phyloP scores from a whole-genome alignment of 1,139 yeast genomes.

The Williopsis jadinii region DNA sequence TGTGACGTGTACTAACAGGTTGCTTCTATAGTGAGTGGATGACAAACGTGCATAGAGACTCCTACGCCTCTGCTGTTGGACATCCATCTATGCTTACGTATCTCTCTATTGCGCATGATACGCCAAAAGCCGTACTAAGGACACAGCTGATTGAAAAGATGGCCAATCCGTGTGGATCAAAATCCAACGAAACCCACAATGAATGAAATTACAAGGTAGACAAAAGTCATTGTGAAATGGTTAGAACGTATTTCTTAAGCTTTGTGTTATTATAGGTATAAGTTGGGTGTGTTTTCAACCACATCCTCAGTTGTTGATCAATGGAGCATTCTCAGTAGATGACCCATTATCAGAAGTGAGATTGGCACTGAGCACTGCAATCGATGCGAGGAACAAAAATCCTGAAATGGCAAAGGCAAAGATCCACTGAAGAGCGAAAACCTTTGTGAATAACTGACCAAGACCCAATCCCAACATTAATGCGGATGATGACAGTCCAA shows the following conservation, averaged over 20 bases:
- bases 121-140: conserved; percentile 43
- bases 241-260: neutral
- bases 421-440: conserved; percentile 78
- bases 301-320: conserved; percentile 15
- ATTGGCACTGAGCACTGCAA: conserved; percentile 35
- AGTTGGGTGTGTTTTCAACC: neutral
- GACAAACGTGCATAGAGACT: conserved; percentile 63
- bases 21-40: conserved; percentile 38
- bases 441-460: conserved; percentile 60
- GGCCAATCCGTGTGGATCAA: conserved; percentile 37
- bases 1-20: conserved; percentile 2
- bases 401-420: conserved; percentile 67
- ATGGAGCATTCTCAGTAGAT: conserved; percentile 25
- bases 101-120: conserved; percentile 54
- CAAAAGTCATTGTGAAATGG: no score
- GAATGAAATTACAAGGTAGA: neutral
- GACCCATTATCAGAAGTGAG: conserved; percentile 7
- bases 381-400: conserved; percentile 40
- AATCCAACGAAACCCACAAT: conserved; percentile 3
- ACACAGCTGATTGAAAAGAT: conserved; percentile 54
- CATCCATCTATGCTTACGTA: conserved; percentile 65
- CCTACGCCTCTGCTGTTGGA: conserved; percentile 61
- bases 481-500: conserved; percentile 52
- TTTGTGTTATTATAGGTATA: neutral
- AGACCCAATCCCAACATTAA: conserved; percentile 60